phyloP scores from a whole-genome alignment of 2,329 filamentous ascomycete species.

The Colletotrichum shisoi region DNA sequence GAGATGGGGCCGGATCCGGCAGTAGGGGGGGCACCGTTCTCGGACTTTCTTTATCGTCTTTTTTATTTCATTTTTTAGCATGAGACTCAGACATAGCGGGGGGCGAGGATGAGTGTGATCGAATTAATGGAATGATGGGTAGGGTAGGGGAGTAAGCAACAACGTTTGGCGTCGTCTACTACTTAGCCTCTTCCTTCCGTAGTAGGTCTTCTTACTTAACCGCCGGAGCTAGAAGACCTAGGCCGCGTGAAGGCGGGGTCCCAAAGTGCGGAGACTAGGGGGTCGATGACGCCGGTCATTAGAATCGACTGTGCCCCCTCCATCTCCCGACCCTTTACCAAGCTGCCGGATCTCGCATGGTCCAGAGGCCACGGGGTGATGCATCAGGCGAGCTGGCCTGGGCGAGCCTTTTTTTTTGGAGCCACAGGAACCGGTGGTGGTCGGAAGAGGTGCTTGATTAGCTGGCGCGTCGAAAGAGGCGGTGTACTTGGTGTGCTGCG shows the following conservation, averaged over 20 bases:
- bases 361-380: background rate
- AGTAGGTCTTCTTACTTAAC: background rate
- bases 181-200: background rate
- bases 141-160: background rate
- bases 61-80: background rate
- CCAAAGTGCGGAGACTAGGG: background rate
- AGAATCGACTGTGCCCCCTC: background rate
- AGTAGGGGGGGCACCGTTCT: background rate
- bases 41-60: background rate
- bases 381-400: background rate
- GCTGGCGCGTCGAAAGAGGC: slow-evolving; percentile 2
- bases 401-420: background rate
- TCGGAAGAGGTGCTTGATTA: background rate
- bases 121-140: too few relatives aligned
- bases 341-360: slow-evolving; percentile 27
- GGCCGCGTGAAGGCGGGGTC: background rate
- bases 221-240: background rate
- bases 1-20: background rate
- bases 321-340: background rate
- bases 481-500: slow-evolving; percentile 1
- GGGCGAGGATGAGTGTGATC: too few relatives aligned
- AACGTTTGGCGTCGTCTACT: background rate
- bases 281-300: slow-evolving; percentile 2
- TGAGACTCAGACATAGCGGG: background rate
- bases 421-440: background rate